A percentile compares a stretch with the other conserved stretches of the same genome.
Conservation (phyloP, 2,329 filamentous ascomycete genomes). For the Cladobotryum mycophilum region DNA sequence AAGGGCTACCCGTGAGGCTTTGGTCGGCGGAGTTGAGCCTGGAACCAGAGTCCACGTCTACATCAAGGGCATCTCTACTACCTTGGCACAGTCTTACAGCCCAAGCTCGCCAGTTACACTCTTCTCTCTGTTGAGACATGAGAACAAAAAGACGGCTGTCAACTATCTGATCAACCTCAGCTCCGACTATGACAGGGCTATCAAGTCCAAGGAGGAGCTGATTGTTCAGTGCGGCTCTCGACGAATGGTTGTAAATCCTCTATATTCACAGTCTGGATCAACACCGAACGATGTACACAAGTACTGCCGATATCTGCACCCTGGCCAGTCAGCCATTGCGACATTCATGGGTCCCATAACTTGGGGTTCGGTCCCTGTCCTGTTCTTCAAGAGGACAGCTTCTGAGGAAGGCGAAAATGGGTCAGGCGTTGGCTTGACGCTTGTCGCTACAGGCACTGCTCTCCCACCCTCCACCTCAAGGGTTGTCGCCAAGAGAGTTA, state of each 20-base stretch:
- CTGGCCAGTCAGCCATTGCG: conserved; percentile 81
- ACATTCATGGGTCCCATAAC: conserved; percentile 85
- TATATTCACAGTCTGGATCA: conserved; percentile 83
- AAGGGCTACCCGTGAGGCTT: conserved; percentile 69
- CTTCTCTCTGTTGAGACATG: conserved; percentile 85
- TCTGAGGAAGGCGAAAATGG: conserved; percentile 37
- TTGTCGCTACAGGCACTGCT: conserved; percentile 83
- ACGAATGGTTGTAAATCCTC: conserved; percentile 77
- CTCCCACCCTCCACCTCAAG: conserved; percentile 69
- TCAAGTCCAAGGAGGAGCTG: conserved; percentile 89
- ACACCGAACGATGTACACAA: conserved; percentile 98
- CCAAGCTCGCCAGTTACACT: conserved; percentile 57
- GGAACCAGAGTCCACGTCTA: conserved; percentile 80
- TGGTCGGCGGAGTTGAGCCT: conserved; percentile 79
- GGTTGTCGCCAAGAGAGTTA: conserved; percentile 87
- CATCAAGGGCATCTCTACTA: conserved; percentile 48
- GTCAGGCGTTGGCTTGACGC: conserved; percentile 49
- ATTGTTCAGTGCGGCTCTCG: conserved; percentile 88
- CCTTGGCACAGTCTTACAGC: conserved; percentile 41
- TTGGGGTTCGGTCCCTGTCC: conserved; percentile 84
- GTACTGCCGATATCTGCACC: conserved; percentile 85
- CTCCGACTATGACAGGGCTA: conserved; percentile 65
- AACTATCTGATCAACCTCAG: conserved; percentile 87
- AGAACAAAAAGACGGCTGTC: conserved; percentile 85
- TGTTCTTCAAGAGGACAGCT: conserved; percentile 70